These are phyloP conservation scores for Podaxis rugospora DNA, from an alignment of 768 basidiomycete genomes.

Conservation along the genomic window DNA sequence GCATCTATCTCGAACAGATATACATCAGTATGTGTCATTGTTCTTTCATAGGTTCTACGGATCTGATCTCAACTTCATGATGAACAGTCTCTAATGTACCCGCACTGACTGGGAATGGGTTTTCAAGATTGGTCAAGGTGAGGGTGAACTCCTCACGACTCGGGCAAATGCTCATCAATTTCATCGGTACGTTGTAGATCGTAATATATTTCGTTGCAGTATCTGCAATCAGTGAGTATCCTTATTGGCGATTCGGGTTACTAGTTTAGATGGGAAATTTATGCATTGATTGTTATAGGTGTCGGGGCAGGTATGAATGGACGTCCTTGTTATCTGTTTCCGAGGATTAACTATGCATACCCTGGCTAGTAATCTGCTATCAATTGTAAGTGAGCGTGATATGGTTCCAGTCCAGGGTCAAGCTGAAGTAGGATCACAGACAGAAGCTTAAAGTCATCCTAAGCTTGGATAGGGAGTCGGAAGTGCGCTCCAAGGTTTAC, in stretches of 20 bases:
- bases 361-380: neutral
- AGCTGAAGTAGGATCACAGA: neutral
- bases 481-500: neutral
- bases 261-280: neutral
- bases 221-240: conserved; percentile 2
- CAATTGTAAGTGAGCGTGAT: neutral
- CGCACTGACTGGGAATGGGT: neutral
- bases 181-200: neutral
- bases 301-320: neutral
- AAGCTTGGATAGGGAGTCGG: neutral
- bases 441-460: neutral
- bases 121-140: neutral
- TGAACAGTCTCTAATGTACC: neutral
- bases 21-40: neutral
- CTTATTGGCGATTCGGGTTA: too few species aligned
- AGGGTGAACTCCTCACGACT: neutral
- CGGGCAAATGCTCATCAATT: neutral
- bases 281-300: neutral
- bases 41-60: neutral
- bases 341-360: neutral
- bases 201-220: neutral
- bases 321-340: too few species aligned
- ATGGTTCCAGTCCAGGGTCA: neutral
- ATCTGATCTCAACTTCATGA: neutral
- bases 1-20: conserved; percentile 2